phyloP scores from a whole-genome alignment of 2,329 filamentous ascomycete species.

The Beauveria brongniartii region DNA sequence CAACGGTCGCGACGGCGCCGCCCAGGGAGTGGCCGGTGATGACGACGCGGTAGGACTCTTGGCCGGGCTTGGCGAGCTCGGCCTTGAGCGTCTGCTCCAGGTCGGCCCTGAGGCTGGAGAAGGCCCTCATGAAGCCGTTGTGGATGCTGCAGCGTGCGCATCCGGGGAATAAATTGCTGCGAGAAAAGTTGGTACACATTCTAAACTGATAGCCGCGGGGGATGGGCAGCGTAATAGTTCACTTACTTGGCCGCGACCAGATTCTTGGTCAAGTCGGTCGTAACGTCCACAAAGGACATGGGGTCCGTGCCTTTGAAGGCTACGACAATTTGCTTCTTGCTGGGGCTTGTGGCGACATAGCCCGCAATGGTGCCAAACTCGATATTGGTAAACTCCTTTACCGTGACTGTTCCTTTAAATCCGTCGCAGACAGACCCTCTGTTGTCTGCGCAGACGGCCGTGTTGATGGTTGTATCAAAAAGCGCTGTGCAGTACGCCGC shows the following conservation, averaged over 20 bases:
- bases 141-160: not conserved
- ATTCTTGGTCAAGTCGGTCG: not conserved
- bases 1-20: slow-evolving; percentile 54
- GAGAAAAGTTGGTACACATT: not conserved
- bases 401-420: not conserved
- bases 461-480: not conserved
- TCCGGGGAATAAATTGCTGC: not conserved
- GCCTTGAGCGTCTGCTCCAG: not conserved
- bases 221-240: too few species aligned
- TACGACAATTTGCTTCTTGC: not conserved
- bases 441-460: not conserved
- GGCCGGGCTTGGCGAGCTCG: not conserved
- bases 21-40: slow-evolving; percentile 62
- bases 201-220: not conserved
- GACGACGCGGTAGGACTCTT: slow-evolving; percentile 41
- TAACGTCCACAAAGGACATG: not conserved
- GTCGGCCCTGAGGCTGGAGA: not conserved
- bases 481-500: not conserved
- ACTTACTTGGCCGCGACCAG: not conserved
- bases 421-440: not conserved
- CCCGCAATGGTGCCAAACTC: not conserved
- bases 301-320: not conserved
- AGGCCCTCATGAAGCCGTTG: not conserved
- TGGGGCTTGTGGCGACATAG: not conserved
- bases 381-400: not conserved